Percentiles rank a stretch among this genome's conserved stretches.
phyloP scores from a whole-genome alignment of 768 basidiomycete genomes.

The Tylopilus vinaceipallidus region DNA sequence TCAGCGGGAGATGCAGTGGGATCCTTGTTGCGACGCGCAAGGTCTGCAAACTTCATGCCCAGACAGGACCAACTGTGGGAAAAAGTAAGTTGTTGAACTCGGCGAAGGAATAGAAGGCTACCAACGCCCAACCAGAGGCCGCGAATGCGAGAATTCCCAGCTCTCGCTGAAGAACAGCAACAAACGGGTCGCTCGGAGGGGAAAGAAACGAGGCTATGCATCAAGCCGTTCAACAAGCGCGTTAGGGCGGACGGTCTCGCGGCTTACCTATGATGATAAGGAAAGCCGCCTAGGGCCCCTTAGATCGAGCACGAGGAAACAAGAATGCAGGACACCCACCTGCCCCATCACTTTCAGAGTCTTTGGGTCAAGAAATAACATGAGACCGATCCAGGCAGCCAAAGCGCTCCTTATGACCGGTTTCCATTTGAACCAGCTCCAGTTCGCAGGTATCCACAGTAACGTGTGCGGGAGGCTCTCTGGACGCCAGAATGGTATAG shows the following conservation, averaged over 20 bases:
- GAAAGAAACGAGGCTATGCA: constrained; percentile 57
- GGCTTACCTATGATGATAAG: constrained; percentile 57
- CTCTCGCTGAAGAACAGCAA: constrained; percentile 68
- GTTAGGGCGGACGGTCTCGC: not conserved
- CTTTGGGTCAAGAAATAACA: constrained; percentile 57
- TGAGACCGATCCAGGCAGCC: constrained; percentile 56
- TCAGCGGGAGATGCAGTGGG: constrained; percentile 36
- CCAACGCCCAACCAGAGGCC: constrained; percentile 58
- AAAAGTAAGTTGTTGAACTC: not conserved
- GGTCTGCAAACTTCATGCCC: constrained; percentile 58
- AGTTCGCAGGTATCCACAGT: constrained; percentile 58
- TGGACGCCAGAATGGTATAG: not conserved
- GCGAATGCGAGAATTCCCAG: constrained; percentile 50
- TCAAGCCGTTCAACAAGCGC: constrained; percentile 1
- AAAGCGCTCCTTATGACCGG: constrained; percentile 61
- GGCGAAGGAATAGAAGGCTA: constrained; percentile 5
- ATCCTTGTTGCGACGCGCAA: constrained; percentile 47
- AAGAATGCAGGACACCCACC: constrained; percentile 31
- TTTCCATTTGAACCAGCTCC: constrained; percentile 57
- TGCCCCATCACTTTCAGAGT: constrained; percentile 54
- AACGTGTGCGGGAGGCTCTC: constrained; percentile 32
- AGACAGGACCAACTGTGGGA: constrained; percentile 60
- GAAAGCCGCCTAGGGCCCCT: constrained; percentile 51
- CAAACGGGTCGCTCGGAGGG: constrained; percentile 66
- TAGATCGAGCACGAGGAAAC: not conserved